Conservation (phyloP, 805 yeast genomes). For the Nakazawaea ernobii region DNA sequence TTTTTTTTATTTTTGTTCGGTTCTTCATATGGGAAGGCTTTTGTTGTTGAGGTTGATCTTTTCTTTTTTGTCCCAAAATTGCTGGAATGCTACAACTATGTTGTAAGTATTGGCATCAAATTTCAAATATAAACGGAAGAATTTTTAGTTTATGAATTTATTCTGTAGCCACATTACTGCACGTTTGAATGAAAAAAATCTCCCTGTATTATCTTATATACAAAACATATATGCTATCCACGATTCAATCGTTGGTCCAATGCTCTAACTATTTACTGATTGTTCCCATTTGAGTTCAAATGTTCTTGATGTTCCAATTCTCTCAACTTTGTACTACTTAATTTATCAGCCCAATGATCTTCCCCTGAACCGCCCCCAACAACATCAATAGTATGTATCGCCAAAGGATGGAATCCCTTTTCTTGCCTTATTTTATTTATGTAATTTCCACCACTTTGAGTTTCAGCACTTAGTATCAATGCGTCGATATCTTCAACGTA, state of each 20-base stretch:
- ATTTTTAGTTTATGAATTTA: too few relatives aligned
- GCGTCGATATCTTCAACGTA: constrained; percentile 67
- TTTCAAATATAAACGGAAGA: too few relatives aligned
- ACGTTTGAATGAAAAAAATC: too few relatives aligned
- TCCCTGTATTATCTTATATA: too few relatives aligned
- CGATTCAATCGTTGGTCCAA: too few relatives aligned
- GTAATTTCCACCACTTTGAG: constrained; percentile 64
- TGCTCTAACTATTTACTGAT: too few relatives aligned
- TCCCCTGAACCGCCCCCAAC: constrained; percentile 52
- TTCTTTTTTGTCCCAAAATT: too few relatives aligned
- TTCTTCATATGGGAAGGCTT: neutral
- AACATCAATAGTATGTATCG: constrained; percentile 51
- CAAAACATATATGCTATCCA: too few relatives aligned
- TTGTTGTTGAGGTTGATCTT: neutral
- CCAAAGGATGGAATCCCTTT: constrained; percentile 47
- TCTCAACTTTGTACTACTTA: constrained; percentile 82
- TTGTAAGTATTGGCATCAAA: too few relatives aligned
- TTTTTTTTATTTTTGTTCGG: constrained; percentile 2
- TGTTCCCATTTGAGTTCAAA: neutral
- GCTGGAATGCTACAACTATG: too few relatives aligned
- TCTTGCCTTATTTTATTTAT: constrained; percentile 63
- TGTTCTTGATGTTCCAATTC: constrained; percentile 25
- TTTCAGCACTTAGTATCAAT: constrained; percentile 76
- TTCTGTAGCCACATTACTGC: too few relatives aligned
- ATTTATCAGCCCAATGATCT: constrained; percentile 56